Evolutionary conservation across 768 basidiomycete genomes (phyloP).

Genomic region (Suillus variegatus): DNA sequence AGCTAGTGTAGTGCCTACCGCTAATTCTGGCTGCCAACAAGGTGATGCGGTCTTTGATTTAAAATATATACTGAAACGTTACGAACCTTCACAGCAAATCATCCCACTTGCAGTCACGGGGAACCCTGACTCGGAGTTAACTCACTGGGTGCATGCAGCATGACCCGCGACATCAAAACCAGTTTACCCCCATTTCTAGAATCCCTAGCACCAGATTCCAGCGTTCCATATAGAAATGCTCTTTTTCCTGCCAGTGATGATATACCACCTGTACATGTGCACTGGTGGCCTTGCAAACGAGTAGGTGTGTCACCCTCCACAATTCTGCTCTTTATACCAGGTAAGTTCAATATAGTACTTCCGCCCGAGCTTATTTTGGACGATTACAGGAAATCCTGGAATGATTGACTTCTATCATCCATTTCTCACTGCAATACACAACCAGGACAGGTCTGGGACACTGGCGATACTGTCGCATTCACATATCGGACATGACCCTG

Average conservation of each 20-base stretch:
- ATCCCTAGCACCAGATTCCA: background rate
- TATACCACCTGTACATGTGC: slow-evolving; percentile 44
- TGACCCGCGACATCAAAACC: background rate
- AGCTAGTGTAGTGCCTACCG: background rate
- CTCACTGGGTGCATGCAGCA: background rate
- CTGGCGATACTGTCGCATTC: slow-evolving; percentile 62
- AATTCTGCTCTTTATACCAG: slow-evolving; percentile 53
- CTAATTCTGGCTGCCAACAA: background rate
- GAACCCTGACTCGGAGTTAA: too few relatives aligned
- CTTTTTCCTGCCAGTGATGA: slow-evolving; percentile 10
- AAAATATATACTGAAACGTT: background rate
- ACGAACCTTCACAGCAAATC: background rate
- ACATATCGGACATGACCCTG: slow-evolving; percentile 63
- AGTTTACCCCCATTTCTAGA: slow-evolving; percentile 5
- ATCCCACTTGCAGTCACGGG: background rate
- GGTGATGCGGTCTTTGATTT: background rate
- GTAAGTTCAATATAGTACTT: slow-evolving; percentile 22
- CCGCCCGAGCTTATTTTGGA: slow-evolving; percentile 4
- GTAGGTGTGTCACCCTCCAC: slow-evolving; percentile 22
- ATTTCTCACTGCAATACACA: slow-evolving; percentile 58
- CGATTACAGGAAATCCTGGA: slow-evolving; percentile 51
- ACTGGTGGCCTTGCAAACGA: slow-evolving; percentile 51
- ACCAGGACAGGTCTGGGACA: slow-evolving; percentile 30
- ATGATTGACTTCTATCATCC: slow-evolving; percentile 66
- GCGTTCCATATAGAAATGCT: slow-evolving; percentile 9